phyloP scores from a whole-genome alignment of 2,329 filamentous ascomycete species.

The Triangularia setosa region DNA sequence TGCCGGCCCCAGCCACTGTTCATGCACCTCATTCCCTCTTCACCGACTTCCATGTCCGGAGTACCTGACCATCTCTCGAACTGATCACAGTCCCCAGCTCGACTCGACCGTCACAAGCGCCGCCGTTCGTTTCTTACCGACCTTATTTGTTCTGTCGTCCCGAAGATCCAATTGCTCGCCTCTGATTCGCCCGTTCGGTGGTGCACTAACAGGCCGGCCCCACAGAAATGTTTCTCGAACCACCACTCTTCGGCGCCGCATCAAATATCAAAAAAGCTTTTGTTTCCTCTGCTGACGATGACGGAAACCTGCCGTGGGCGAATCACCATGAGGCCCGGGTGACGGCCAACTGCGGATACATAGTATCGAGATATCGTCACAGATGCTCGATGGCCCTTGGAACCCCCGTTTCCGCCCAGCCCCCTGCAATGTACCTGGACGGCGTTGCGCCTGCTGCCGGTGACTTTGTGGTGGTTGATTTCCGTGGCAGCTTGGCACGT shows the following conservation, averaged over 20 bases:
- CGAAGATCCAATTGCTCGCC: constrained; percentile 24
- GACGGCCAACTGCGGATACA: not conserved
- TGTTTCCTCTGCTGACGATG: constrained; percentile 14
- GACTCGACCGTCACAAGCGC: constrained; percentile 10
- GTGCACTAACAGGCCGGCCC: not conserved
- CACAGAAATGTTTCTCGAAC: constrained; percentile 19
- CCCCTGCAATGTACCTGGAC: constrained; percentile 29
- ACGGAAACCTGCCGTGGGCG: constrained; percentile 22
- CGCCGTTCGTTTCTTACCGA: constrained; percentile 18
- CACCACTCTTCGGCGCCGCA: constrained; percentile 6
- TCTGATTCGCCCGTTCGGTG: constrained; percentile 28
- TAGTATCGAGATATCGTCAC: constrained; percentile 12
- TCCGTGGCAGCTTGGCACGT: constrained; percentile 36
- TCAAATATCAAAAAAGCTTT: constrained; percentile 9
- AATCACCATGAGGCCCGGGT: constrained; percentile 22
- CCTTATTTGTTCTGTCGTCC: constrained; percentile 23
- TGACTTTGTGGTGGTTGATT: constrained; percentile 25
- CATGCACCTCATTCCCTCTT: constrained; percentile 43
- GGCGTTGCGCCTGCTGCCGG: constrained; percentile 29
- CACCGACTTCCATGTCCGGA: constrained; percentile 43
- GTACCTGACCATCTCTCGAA: no score
- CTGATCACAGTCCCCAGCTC: no score
- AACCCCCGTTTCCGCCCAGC: constrained; percentile 13
- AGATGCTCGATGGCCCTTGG: not conserved
- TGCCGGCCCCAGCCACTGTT: constrained; percentile 37